Evolutionary conservation across 345 rosid species (phyloP).

Genomic region (Passiflora organensis): DNA sequence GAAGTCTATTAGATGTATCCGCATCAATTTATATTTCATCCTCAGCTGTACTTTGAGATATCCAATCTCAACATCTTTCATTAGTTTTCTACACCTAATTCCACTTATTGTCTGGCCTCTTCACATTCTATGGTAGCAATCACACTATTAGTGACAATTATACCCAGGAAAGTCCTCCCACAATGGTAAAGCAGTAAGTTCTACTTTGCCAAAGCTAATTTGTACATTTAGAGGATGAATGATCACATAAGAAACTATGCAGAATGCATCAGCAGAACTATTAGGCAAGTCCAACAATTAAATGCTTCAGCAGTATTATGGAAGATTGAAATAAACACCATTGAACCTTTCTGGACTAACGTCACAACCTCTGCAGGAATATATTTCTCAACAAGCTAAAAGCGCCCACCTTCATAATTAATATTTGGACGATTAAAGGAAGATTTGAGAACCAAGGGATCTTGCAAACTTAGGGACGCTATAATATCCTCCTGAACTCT

Average conservation of each 20-base stretch:
- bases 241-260: background rate
- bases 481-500: slow-evolving; percentile 94
- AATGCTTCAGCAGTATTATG: background rate
- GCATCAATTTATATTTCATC: background rate
- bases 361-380: background rate
- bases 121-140: background rate
- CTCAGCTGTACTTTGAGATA: background rate
- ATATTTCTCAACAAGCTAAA: slow-evolving; percentile 1
- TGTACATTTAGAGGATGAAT: background rate
- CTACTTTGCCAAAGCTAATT: background rate
- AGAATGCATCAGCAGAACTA: background rate
- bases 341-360: background rate
- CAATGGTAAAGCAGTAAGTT: too few species aligned
- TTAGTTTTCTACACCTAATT: background rate
- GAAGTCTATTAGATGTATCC: background rate
- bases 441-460: slow-evolving; percentile 76
- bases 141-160: background rate
- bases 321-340: too few species aligned
- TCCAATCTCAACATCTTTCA: background rate
- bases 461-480: slow-evolving; percentile 63
- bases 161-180: background rate
- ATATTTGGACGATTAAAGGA: slow-evolving; percentile 96
- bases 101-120: background rate
- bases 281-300: too few species aligned
- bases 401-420: slow-evolving; percentile 71